Percentiles rank a stretch among this genome's conserved stretches.
Evolutionary conservation across 352 stramenopile species (phyloP).

Genomic region (Globisporangium middletonii): DNA sequence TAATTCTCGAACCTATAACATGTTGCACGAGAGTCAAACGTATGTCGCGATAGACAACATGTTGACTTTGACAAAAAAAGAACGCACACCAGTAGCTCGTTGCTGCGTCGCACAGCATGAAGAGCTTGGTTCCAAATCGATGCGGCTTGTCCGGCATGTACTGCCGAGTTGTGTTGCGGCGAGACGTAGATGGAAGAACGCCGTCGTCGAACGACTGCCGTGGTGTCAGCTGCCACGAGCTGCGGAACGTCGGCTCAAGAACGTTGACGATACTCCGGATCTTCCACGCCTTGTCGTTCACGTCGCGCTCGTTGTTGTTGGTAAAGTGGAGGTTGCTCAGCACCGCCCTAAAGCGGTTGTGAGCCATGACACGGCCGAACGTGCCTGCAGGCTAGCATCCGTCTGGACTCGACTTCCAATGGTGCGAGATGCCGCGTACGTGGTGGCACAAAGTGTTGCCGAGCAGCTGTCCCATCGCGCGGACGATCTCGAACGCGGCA

Average conservation of each 20-base stretch:
- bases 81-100: conserved; percentile 7
- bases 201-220: conserved; percentile 26
- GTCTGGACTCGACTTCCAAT: conserved; percentile 19
- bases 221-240: conserved; percentile 6
- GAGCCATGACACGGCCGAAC: conserved; percentile 17
- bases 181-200: conserved; percentile 16
- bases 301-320: conserved; percentile 10
- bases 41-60: conserved; percentile 1
- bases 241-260: conserved; percentile 7
- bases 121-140: no score
- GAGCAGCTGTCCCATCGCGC: no score
- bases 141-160: no score
- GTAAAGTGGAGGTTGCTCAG: conserved; percentile 18
- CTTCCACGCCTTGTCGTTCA: conserved; percentile 19
- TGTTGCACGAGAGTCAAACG: conserved; percentile 5
- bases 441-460: neutral
- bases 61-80: conserved; percentile 1
- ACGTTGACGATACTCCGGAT: conserved; percentile 8
- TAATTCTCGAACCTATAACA: no score
- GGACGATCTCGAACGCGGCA: no score
- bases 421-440: conserved; percentile 7
- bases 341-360: conserved; percentile 17
- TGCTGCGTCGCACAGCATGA: no score
- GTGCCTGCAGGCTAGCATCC: conserved; percentile 8
- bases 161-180: conserved; percentile 16